A percentile compares a stretch with the other conserved stretches of the same genome.
Conservation (phyloP, 2,329 filamentous ascomycete species). For the Lasiodiplodia citricola region DNA sequence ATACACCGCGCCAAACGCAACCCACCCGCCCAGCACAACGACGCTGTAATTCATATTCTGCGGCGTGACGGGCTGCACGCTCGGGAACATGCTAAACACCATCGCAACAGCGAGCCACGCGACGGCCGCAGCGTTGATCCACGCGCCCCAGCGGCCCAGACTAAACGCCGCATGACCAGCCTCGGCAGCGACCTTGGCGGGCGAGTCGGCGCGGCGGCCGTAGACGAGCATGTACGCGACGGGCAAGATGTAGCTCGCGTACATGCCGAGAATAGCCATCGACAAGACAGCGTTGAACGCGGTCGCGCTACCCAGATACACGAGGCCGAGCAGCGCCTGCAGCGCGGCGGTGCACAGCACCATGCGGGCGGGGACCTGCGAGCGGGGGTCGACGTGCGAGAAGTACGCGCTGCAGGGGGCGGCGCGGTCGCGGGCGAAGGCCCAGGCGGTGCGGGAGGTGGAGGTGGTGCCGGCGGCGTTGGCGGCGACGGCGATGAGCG, state of each 20-base stretch:
- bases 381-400: conserved; percentile 38
- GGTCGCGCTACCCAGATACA: conserved; percentile 51
- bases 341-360: conserved; percentile 39
- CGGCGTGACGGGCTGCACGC: conserved; percentile 46
- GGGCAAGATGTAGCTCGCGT: conserved; percentile 51
- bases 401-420: conserved; percentile 47
- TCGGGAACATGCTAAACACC: conserved; percentile 54
- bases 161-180: conserved; percentile 29
- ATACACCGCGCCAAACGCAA: conserved; percentile 42
- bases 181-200: neutral
- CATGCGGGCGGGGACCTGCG: conserved; percentile 43
- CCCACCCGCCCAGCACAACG: conserved; percentile 51
- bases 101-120: conserved; percentile 53
- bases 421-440: conserved; percentile 46
- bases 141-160: conserved; percentile 43
- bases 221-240: conserved; percentile 47
- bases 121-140: conserved; percentile 49
- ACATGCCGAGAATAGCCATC: conserved; percentile 52
- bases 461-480: conserved; percentile 42
- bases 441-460: conserved; percentile 47
- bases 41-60: conserved; percentile 56
- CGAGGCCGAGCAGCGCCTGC: conserved; percentile 39
- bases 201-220: conserved; percentile 38
- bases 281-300: conserved; percentile 51
- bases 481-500: conserved; percentile 36